Base-by-base conservation (phyloP, 2,329 filamentous ascomycete species). In the Penicillium glabrum region DNA sequence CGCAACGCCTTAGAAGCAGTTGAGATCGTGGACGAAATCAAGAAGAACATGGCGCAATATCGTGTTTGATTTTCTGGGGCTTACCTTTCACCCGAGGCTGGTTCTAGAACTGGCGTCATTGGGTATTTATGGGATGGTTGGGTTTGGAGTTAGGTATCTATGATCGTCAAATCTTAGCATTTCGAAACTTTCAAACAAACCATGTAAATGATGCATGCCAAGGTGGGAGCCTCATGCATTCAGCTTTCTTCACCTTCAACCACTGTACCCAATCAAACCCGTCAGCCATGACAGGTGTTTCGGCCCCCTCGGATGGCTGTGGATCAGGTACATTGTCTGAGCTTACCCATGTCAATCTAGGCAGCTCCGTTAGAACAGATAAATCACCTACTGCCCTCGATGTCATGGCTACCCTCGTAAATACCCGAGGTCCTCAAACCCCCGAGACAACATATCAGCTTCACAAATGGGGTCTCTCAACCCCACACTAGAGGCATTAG, bases 1-100 rank as follows among this genome's bases (percentile, higher is more conserved):
- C 76, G 77, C 51, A 85, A 77, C 60, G 75, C 78, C 9, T 75
- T 78, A 24, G 86, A 88, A 69, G 84, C 85, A 16, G 75, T 79
- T 53, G 83, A 84, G 67, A 87, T 88, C 69, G 85, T 87, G 47
- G 79, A 79, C 47, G 86, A 88, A 73, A 85, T 88, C 46, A 83
- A 83, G 73, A 83, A 79, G 68, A 84, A 84, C 47, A 80, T 84
- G 69, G 77, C 69, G 58, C 75, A 75, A 66, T 76, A 78, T 65
- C 75, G 72, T 48, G 69, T 74, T 29, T 77, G 62, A 72, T 55
- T 51, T 54, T 26, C n/a, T 24, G 55, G 56, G 48, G 35, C 31
- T 27, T 21, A 45, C 7, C 26, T 27, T 14, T 39, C 43, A 7
- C 31, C 2, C 2, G 16, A 39, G 35, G 16, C n/a, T 39, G 6